Conservation (phyloP, 2,329 filamentous ascomycete species). For the Claviceps maximensis region DNA sequence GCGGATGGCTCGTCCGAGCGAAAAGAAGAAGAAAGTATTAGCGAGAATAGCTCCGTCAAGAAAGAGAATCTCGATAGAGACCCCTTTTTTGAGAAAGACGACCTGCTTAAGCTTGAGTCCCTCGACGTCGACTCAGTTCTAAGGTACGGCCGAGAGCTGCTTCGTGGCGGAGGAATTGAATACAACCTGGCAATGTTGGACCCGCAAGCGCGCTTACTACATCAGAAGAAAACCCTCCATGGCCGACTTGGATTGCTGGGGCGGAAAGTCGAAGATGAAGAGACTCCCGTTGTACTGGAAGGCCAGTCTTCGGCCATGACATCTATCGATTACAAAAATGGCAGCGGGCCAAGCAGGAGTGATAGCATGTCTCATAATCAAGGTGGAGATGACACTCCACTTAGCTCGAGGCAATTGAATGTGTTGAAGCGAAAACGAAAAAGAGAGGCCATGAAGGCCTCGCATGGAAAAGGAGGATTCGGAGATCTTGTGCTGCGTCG, state of each 20-base stretch:
- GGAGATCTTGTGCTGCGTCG: slow-evolving; percentile 69
- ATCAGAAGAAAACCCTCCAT: slow-evolving; percentile 79
- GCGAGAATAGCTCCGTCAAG: slow-evolving; percentile 35
- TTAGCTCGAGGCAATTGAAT: slow-evolving; percentile 90
- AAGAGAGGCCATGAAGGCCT: slow-evolving; percentile 74
- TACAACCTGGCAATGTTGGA: slow-evolving; percentile 72
- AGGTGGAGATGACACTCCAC: slow-evolving; percentile 48
- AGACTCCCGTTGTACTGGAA: slow-evolving; percentile 48
- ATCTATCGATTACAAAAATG: slow-evolving; percentile 28
- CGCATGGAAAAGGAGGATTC: slow-evolving; percentile 72
- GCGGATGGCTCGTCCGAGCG: slow-evolving; percentile 42
- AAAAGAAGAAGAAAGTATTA: slow-evolving; percentile 25
- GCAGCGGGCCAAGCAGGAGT: slow-evolving; percentile 18
- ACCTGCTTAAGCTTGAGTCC: slow-evolving; percentile 56
- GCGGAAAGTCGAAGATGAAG: slow-evolving; percentile 72
- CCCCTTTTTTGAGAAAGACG: slow-evolving; percentile 32
- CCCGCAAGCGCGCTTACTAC: slow-evolving; percentile 63
- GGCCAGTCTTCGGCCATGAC: slow-evolving; percentile 27
- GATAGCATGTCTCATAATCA: slow-evolving; percentile 28
- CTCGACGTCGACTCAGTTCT: slow-evolving; percentile 72
- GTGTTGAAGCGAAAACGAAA: slow-evolving; percentile 91
- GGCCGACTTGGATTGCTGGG: slow-evolving; percentile 75
- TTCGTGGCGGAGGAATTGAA: slow-evolving; percentile 78
- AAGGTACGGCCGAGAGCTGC: slow-evolving; percentile 68
- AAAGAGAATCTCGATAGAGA: slow-evolving; percentile 46